These are phyloP conservation scores for Tetracladium maxilliforme DNA, from an alignment of 2,329 filamentous ascomycete genomes.

Conservation along the genomic window DNA sequence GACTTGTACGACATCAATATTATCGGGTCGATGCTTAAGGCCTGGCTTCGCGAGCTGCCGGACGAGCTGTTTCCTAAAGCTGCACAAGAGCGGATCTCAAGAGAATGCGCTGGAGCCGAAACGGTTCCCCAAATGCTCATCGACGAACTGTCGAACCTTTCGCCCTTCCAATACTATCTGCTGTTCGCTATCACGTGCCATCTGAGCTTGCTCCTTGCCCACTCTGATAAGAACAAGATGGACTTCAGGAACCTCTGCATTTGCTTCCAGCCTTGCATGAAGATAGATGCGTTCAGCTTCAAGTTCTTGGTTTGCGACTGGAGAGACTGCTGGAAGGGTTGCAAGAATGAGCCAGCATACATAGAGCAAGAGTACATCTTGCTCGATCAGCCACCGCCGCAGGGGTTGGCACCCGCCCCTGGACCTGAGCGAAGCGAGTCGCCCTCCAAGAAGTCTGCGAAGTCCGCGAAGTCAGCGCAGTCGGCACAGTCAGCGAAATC, in stretches of 20 bases:
- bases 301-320: slow-evolving; percentile 90
- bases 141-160: slow-evolving; percentile 84
- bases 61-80: slow-evolving; percentile 85
- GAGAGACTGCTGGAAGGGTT: slow-evolving; percentile 95
- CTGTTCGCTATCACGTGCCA: slow-evolving; percentile 96
- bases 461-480: too few relatives aligned
- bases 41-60: slow-evolving; percentile 87
- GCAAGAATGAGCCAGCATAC: slow-evolving; percentile 73
- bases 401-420: too few relatives aligned
- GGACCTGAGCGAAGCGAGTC: too few relatives aligned
- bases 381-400: slow-evolving; percentile 44
- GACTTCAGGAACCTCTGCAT: slow-evolving; percentile 91
- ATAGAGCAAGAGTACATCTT: slow-evolving; percentile 54
- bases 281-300: slow-evolving; percentile 90
- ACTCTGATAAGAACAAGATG: slow-evolving; percentile 96
- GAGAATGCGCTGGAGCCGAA: slow-evolving; percentile 65
- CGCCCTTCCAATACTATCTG: slow-evolving; percentile 94
- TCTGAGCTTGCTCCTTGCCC: slow-evolving; percentile 77
- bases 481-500: too few relatives aligned
- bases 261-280: slow-evolving; percentile 94
- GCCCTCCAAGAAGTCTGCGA: too few relatives aligned
- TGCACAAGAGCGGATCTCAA: slow-evolving; percentile 65
- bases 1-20: slow-evolving; percentile 95
- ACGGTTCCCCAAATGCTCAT: slow-evolving; percentile 74
- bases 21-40: slow-evolving; percentile 89